Evolutionary conservation across 176 grass and related monocot species (phyloP).

Genomic region (Juncus inflexus): DNA sequence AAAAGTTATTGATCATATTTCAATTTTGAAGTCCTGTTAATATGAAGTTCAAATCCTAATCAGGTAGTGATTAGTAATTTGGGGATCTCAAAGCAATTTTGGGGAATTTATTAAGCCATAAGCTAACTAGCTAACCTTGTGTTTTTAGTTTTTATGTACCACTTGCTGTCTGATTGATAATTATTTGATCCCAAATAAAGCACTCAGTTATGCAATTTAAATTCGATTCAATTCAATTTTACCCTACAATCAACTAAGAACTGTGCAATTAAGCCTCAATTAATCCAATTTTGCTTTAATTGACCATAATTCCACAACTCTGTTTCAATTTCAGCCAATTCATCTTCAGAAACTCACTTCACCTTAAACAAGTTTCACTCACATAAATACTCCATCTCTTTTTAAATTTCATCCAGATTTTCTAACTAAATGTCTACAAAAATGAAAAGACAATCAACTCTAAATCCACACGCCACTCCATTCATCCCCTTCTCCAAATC

Average conservation of each 20-base stretch:
- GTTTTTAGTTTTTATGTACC: neutral
- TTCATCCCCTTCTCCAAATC: constrained; percentile 13
- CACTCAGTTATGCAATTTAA: too few species aligned
- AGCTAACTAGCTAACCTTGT: neutral
- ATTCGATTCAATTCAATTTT: neutral
- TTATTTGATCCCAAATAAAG: too few species aligned
- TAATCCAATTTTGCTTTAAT: neutral
- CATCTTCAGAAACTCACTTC: neutral
- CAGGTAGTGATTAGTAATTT: neutral
- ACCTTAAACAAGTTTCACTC: neutral
- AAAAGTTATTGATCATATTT: neutral
- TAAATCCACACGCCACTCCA: constrained; percentile 25
- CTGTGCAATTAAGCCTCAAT: neutral
- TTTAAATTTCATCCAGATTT: constrained; percentile 17
- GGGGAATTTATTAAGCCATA: neutral
- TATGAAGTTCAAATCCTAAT: neutral
- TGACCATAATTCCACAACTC: neutral
- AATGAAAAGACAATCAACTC: constrained; percentile 2
- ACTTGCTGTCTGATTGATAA: too few species aligned
- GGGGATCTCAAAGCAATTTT: neutral
- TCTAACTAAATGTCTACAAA: constrained; percentile 16
- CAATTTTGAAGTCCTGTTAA: neutral
- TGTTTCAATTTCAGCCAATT: neutral
- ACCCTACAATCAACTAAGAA: neutral
- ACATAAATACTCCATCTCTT: neutral